A percentile compares a stretch with the other conserved stretches of the same genome.
These are phyloP conservation scores for Inonotus hispidus DNA, from an alignment of 1,284 basidiomycete genomes.

Conservation along the genomic window DNA sequence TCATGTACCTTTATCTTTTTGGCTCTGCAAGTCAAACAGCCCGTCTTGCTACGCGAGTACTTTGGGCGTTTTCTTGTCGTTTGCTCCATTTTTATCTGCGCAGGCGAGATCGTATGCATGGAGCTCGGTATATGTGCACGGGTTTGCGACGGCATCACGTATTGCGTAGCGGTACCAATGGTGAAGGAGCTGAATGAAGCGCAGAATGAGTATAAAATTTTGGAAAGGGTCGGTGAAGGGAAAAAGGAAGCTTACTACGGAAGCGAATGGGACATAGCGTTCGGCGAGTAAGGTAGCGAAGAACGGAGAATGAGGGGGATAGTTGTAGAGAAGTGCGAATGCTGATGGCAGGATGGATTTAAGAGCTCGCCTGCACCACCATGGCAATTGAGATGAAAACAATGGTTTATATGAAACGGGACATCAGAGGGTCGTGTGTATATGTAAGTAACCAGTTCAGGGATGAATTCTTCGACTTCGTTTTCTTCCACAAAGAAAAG, in stretches of 20 bases:
- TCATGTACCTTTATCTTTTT: constrained; percentile 79
- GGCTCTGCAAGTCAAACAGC: constrained; percentile 75
- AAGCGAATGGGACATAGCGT: constrained; percentile 12
- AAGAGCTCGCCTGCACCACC: constrained; percentile 3
- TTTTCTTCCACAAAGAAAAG: constrained; percentile 6
- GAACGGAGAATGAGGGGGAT: background rate
- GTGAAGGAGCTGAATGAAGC: constrained; percentile 11
- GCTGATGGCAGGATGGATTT: constrained; percentile 5
- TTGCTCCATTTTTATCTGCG: constrained; percentile 41
- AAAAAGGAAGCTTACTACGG: constrained; percentile 8
- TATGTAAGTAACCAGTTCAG: constrained; percentile 13
- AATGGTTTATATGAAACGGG: constrained; percentile 10
- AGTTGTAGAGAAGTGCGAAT: background rate
- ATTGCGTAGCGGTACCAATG: constrained; percentile 14
- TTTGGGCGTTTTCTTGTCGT: constrained; percentile 73
- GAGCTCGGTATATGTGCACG: constrained; percentile 24
- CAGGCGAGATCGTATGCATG: constrained; percentile 40
- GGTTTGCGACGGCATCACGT: constrained; percentile 13
- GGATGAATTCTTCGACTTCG: constrained; percentile 8
- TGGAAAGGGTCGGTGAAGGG: background rate
- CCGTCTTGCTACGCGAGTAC: constrained; percentile 82
- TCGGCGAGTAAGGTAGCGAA: background rate
- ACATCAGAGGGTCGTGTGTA: constrained; percentile 14
- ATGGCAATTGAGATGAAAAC: background rate
- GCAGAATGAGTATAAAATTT: background rate